Evolutionary conservation across 768 basidiomycete genomes (phyloP).

Genomic region (Neoboletus brunneissimus): DNA sequence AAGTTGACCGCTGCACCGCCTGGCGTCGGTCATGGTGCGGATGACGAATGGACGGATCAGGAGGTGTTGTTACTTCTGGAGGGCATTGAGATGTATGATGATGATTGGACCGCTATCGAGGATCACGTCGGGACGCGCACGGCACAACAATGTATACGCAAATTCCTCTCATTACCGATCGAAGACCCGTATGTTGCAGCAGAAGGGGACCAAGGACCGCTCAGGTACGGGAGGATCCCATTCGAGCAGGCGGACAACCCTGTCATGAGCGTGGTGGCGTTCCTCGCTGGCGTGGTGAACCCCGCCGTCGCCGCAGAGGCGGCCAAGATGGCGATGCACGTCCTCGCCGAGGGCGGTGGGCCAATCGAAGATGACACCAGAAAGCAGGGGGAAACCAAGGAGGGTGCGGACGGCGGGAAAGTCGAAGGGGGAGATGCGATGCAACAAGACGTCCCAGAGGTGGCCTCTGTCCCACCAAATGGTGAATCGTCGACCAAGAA

Average conservation of each 20-base stretch:
- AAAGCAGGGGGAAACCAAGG: slow-evolving; percentile 30
- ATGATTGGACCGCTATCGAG: slow-evolving; percentile 92
- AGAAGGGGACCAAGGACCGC: slow-evolving; percentile 71
- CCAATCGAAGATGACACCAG: slow-evolving; percentile 34
- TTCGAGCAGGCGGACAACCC: slow-evolving; percentile 97
- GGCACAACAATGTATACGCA: slow-evolving; percentile 92
- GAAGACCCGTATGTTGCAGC: slow-evolving; percentile 88
- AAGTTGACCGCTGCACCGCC: slow-evolving; percentile 55
- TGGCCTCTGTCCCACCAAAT: slow-evolving; percentile 4
- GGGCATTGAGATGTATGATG: slow-evolving; percentile 96
- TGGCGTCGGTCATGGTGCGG: slow-evolving; percentile 36
- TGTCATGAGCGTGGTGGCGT: slow-evolving; percentile 97
- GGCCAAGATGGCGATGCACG: slow-evolving; percentile 85
- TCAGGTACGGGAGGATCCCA: slow-evolving; percentile 76
- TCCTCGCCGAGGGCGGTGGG: slow-evolving; percentile 63
- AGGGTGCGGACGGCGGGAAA: slow-evolving; percentile 35
- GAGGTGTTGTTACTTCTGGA: slow-evolving; percentile 89
- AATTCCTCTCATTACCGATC: slow-evolving; percentile 94
- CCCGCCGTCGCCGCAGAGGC: slow-evolving; percentile 92
- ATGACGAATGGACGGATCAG: slow-evolving; percentile 86
- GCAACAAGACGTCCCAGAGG: slow-evolving; percentile 31
- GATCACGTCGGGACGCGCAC: slow-evolving; percentile 91
- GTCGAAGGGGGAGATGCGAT: slow-evolving; percentile 42
- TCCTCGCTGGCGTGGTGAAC: slow-evolving; percentile 88
- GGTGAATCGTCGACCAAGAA: slow-evolving; percentile 16